Evolutionary conservation across 208 protist genomes (phyloP), one percentile per base, ranked within the genome.

Genomic region (Entamoeba invadens): DNA sequence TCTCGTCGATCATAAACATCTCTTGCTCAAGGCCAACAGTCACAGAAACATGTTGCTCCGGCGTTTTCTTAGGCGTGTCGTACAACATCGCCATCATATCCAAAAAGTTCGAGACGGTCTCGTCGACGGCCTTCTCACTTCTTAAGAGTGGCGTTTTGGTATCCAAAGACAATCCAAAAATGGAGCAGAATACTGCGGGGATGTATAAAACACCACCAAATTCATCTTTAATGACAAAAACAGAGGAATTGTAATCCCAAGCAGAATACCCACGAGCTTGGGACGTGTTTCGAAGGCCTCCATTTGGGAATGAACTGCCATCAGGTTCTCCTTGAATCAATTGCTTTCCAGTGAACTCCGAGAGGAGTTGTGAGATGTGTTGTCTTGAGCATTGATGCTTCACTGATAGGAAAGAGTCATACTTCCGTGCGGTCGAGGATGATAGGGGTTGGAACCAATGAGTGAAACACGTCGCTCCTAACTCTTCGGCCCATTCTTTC

Each of bases 381-480:
- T 77, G 57, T 42, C 57, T 18, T 42, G 57, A 77, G 2, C 57
- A 77, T 77, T 77, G 57, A 2, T 77, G 57, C 4, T 31, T 77
- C n/a, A 92, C 93, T 47, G 77, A 91, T 45, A 68, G 68, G 38
- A 97, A 97, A 10, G 95, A 94, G 45, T 97, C 96, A 91, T 97
- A 95, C 91, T 97, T 97, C 44, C 96, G 94, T 8, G 96, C 96
- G 46, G 95, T 96, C 18, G 91, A 57, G 8, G 91, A 93, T 57
- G 91, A 96, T 46, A 97, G 92, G 51, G 96, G 97, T 92, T 97
- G 95, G 93, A 98, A 98, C 97, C 96, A 97, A 94, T 98, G 97
- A 35, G 95, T 95, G 91, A 95, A 97, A 93, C 95, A 94, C 46
- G 96, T 97, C 2, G 96, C 97, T 91, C 96, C 97, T 45, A 96